phyloP scores from a whole-genome alignment of 192 early-diverging fungal species.

The Coemansia asiatica region DNA sequence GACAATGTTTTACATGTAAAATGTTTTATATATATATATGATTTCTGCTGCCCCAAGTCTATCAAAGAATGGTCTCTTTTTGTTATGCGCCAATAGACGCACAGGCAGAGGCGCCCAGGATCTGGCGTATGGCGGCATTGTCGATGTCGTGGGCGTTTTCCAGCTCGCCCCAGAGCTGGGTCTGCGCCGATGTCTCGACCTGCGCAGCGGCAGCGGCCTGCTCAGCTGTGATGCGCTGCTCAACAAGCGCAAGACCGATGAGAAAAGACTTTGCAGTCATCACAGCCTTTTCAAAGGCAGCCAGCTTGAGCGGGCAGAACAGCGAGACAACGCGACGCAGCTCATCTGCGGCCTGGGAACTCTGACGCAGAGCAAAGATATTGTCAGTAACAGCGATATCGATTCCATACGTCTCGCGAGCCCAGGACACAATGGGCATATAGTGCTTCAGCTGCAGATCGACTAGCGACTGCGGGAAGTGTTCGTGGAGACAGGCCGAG shows the following conservation, averaged over 20 bases:
- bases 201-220: conserved; percentile 75
- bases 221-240: conserved; percentile 71
- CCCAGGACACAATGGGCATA: conserved; percentile 78
- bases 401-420: conserved; percentile 62
- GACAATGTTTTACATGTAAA: no score
- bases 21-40: no score
- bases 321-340: conserved; percentile 58
- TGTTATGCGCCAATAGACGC: conserved; percentile 47
- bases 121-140: conserved; percentile 61
- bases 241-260: conserved; percentile 84
- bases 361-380: conserved; percentile 70
- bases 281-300: conserved; percentile 86
- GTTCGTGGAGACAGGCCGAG: conserved; percentile 81
- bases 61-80: no score
- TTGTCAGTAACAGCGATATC: conserved; percentile 71
- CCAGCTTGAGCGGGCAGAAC: conserved; percentile 71
- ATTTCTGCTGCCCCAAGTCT: no score
- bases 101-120: conserved; percentile 74
- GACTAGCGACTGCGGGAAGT: conserved; percentile 76
- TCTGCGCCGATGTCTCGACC: conserved; percentile 85
- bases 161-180: conserved; percentile 87
- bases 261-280: conserved; percentile 89
- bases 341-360: conserved; percentile 57
- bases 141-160: conserved; percentile 66
- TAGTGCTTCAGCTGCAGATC: conserved; percentile 77